phyloP scores from a whole-genome alignment of 2,329 filamentous ascomycete species.

The Colletotrichum lupini region DNA sequence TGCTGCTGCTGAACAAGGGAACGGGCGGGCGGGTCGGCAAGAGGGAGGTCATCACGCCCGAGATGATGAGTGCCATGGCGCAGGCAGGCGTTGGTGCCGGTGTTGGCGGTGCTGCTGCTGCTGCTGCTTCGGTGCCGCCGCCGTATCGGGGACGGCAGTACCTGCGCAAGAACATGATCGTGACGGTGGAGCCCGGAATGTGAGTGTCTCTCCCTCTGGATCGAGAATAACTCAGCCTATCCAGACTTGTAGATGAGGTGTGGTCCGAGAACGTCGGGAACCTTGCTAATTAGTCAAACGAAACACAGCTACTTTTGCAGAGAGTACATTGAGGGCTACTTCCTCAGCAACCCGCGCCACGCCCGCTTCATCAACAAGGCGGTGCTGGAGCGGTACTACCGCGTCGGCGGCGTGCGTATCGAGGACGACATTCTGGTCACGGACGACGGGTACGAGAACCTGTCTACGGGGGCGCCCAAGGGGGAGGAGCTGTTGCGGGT shows the following conservation, averaged over 20 bases:
- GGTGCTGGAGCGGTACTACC: constrained; percentile 76
- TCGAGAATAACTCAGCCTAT: neutral
- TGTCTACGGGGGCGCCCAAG: constrained; percentile 81
- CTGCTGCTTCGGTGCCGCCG: constrained; percentile 35
- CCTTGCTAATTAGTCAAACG: constrained; percentile 11
- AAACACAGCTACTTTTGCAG: constrained; percentile 75
- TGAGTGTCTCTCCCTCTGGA: constrained; percentile 46
- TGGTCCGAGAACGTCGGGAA: neutral
- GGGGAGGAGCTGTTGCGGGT: constrained; percentile 75
- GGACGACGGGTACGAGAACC: constrained; percentile 80
- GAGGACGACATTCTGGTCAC: constrained; percentile 92
- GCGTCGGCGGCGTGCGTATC: constrained; percentile 89
- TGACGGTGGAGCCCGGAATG: constrained; percentile 84
- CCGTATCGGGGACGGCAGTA: constrained; percentile 49
- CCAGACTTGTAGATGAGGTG: too few relatives aligned
- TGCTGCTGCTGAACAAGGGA: constrained; percentile 44
- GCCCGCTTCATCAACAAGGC: constrained; percentile 72
- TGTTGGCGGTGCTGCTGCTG: neutral
- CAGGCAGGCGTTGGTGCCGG: constrained; percentile 25
- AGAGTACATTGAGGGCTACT: constrained; percentile 77
- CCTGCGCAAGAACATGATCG: constrained; percentile 73
- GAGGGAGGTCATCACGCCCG: constrained; percentile 52
- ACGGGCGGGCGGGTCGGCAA: constrained; percentile 50
- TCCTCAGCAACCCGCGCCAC: constrained; percentile 69
- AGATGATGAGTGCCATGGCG: constrained; percentile 45